A percentile compares a stretch with the other conserved stretches of the same genome.
Conservation (phyloP, 495 filamentous ascomycete genomes). For the Trichodelitschia bisporula region DNA sequence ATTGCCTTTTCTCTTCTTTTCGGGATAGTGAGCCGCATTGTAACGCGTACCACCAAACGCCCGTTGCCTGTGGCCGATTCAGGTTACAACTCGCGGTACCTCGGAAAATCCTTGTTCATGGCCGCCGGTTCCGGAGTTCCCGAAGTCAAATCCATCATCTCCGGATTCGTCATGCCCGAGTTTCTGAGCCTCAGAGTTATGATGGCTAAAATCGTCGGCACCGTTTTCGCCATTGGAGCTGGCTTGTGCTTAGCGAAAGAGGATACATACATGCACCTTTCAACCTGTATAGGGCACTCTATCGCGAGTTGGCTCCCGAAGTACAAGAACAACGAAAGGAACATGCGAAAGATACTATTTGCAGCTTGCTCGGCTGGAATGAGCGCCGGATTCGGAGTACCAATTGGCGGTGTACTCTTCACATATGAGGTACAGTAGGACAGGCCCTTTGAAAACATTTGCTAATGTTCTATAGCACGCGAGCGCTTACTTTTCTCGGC, state of each 20-base stretch:
- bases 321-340: constrained; percentile 26
- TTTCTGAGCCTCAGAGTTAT: constrained; percentile 30
- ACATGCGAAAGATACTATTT: constrained; percentile 28
- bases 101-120: constrained; percentile 30
- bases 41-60: constrained; percentile 26
- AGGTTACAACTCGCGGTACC: background rate
- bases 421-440: constrained; percentile 21
- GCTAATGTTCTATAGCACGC: constrained; percentile 16
- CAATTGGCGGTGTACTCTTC: constrained; percentile 32
- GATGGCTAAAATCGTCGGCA: constrained; percentile 29
- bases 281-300: constrained; percentile 28
- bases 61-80: constrained; percentile 20
- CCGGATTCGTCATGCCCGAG: constrained; percentile 30
- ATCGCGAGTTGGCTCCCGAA: constrained; percentile 26
- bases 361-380: constrained; percentile 29
- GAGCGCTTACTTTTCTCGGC: constrained; percentile 28
- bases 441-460: too few relatives aligned
- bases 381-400: constrained; percentile 32
- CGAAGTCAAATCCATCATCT: constrained; percentile 33
- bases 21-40: constrained; percentile 22
- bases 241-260: constrained; percentile 35
- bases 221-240: constrained; percentile 28
- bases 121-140: constrained; percentile 30
- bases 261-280: constrained; percentile 34
- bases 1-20: constrained; percentile 23